These are phyloP conservation scores for Lolium multiflorum DNA, from an alignment of 176 grass and related monocot species.

Conservation along the genomic window DNA sequence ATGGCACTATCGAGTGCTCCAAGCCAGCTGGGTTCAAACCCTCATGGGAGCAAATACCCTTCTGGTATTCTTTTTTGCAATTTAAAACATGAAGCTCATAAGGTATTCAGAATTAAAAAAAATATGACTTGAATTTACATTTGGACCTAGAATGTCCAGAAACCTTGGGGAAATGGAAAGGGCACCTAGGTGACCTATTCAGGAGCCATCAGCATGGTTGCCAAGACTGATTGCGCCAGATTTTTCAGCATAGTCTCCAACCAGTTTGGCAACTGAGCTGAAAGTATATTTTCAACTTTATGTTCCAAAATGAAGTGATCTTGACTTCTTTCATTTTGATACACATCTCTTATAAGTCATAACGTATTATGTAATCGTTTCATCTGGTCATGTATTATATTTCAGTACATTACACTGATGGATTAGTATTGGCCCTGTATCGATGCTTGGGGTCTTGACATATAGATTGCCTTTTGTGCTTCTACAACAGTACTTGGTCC, in stretches of 20 bases:
- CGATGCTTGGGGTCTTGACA: conserved; percentile 10
- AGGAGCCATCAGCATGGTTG: not conserved
- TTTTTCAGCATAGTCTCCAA: conserved; percentile 17
- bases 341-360: conserved; percentile 1
- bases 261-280: not conserved
- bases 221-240: not conserved
- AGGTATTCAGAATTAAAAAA: conserved; percentile 13
- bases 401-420: conserved; percentile 4
- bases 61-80: not conserved
- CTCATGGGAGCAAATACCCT: not conserved
- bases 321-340: not conserved
- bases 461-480: not conserved
- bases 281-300: conserved; percentile 8
- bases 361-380: not conserved
- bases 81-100: not conserved
- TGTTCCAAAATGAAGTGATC: not conserved
- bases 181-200: not conserved
- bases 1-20: not conserved
- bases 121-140: not conserved
- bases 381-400: not conserved
- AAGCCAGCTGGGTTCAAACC: not conserved
- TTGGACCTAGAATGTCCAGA: conserved; percentile 1
- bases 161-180: conserved; percentile 1
- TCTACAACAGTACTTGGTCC: not conserved
- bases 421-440: not conserved